Percentiles rank a stretch among this genome's conserved stretches.
Evolutionary conservation across 371 early-diverging fungal genomes (phyloP).

Genomic region (Dinochytrium kinnereticum): DNA sequence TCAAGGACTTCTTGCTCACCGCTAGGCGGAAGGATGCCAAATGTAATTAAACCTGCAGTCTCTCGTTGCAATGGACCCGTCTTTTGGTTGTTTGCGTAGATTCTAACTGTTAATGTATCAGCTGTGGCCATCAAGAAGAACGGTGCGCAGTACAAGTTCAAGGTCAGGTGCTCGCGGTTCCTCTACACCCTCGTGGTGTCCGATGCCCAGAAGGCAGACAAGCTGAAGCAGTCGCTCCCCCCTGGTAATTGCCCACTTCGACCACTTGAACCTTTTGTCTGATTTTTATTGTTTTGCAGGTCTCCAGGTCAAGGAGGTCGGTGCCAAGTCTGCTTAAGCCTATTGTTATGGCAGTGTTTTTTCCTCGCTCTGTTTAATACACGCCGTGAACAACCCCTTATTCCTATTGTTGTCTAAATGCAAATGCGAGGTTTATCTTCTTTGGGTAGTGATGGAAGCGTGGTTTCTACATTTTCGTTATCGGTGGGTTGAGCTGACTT

Average conservation of each 20-base stretch:
- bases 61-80: no score
- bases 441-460: no score
- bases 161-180: slow-evolving; percentile 97
- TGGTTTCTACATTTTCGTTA: no score
- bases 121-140: slow-evolving; percentile 97
- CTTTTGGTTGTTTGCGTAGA: no score
- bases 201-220: slow-evolving; percentile 95
- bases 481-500: not conserved
- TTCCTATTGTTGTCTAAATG: no score
- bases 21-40: slow-evolving; percentile 96
- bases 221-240: slow-evolving; percentile 80
- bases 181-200: slow-evolving; percentile 97
- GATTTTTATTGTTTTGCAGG: slow-evolving; percentile 10
- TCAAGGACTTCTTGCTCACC: slow-evolving; percentile 97
- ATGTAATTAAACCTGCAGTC: slow-evolving; percentile 57
- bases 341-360: not conserved
- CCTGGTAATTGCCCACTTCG: slow-evolving; percentile 38
- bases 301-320: slow-evolving; percentile 34
- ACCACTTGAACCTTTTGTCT: not conserved
- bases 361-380: not conserved
- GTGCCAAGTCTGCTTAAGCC: slow-evolving; percentile 31
- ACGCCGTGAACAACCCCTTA: not conserved
- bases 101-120: no score
- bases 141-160: slow-evolving; percentile 95
- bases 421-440: not conserved